Evolutionary conservation across 257 asterid species (phyloP).

Genomic region (Gardenia jasminoides): DNA sequence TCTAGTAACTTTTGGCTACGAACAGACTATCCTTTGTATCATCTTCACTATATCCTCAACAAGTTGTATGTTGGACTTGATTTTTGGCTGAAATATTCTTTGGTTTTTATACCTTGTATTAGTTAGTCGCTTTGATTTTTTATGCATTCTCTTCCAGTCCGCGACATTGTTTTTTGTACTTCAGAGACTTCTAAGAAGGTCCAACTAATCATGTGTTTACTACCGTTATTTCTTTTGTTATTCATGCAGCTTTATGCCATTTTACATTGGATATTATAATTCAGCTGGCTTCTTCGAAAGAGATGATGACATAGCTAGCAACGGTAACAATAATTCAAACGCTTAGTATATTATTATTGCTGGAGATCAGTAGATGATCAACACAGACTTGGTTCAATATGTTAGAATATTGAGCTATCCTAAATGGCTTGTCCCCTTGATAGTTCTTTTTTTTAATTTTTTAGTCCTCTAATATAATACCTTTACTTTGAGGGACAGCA

Average conservation of each 20-base stretch:
- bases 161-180: neutral
- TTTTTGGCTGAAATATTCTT: neutral
- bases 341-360: too few relatives aligned
- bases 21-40: too few relatives aligned
- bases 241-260: neutral
- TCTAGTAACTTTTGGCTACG: too few relatives aligned
- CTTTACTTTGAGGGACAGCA: neutral
- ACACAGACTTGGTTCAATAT: too few relatives aligned
- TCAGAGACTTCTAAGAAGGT: neutral
- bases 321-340: neutral
- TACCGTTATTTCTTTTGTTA: neutral
- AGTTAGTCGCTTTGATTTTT: neutral
- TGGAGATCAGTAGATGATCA: too few relatives aligned
- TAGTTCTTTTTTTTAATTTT: too few relatives aligned
- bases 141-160: neutral
- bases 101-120: neutral
- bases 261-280: neutral
- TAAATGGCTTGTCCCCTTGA: neutral
- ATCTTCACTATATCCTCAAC: too few relatives aligned
- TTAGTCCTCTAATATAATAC: neutral
- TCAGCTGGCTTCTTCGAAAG: neutral
- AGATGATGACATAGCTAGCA: neutral
- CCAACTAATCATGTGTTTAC: neutral
- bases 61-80: too few relatives aligned
- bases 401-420: neutral